Evolutionary conservation across 1,284 basidiomycete species (phyloP).

Genomic region (Trichosporon sp.): DNA sequence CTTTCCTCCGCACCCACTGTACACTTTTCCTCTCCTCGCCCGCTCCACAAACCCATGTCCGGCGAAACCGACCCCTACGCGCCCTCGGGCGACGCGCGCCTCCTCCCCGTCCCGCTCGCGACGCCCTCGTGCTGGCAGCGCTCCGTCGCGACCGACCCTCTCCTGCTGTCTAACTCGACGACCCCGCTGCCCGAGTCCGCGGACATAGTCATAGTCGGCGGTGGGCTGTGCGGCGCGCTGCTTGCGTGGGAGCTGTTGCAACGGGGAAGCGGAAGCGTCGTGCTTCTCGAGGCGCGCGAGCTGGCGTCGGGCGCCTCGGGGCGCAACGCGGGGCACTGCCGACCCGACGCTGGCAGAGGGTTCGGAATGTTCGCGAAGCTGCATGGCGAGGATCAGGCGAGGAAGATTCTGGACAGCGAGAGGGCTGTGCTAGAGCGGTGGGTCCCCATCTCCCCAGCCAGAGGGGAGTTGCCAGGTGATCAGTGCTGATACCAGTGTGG

Average conservation of each 20-base stretch:
- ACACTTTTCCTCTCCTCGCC: not conserved
- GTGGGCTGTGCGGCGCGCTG: constrained; percentile 36
- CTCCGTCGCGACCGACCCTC: constrained; percentile 29
- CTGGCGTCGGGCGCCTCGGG: constrained; percentile 45
- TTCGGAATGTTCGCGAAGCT: constrained; percentile 33
- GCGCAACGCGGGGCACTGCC: constrained; percentile 45
- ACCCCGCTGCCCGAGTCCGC: constrained; percentile 26
- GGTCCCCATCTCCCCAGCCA: too few relatives aligned
- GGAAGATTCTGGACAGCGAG: constrained; percentile 14
- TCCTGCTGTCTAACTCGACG: constrained; percentile 26
- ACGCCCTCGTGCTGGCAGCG: constrained; percentile 41
- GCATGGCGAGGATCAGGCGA: constrained; percentile 32
- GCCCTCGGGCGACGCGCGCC: not conserved
- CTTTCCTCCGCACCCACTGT: not conserved
- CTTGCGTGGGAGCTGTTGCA: constrained; percentile 29
- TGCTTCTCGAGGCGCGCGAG: constrained; percentile 45
- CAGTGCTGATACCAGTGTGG: constrained; percentile 7
- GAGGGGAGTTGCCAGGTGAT: too few relatives aligned
- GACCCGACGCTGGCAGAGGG: constrained; percentile 38
- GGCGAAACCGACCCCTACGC: not conserved
- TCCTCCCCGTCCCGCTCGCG: constrained; percentile 25
- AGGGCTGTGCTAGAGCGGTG: constrained; percentile 6
- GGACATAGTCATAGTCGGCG: constrained; percentile 40
- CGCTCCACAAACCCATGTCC: not conserved
- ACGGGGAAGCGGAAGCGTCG: constrained; percentile 21